Percentiles rank a stretch among this genome's conserved stretches.
These are phyloP conservation scores for Calonectria henricotiae DNA, from an alignment of 2,329 filamentous ascomycete species.

Conservation along the genomic window DNA sequence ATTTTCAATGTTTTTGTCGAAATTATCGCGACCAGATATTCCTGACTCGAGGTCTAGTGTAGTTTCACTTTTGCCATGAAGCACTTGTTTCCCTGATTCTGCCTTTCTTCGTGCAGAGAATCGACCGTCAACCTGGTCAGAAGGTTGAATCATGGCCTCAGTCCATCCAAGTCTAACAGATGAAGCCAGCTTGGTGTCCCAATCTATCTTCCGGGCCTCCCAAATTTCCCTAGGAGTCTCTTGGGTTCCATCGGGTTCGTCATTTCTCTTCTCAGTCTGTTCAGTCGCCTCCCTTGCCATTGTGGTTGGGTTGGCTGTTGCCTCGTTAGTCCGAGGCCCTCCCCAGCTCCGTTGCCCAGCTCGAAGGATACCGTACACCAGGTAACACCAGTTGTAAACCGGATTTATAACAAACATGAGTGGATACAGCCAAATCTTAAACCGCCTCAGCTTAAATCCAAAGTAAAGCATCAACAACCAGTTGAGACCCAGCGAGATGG, in stretches of 20 bases:
- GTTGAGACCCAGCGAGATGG: slow-evolving; percentile 91
- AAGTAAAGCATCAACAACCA: slow-evolving; percentile 98
- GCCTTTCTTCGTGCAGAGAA: slow-evolving; percentile 82
- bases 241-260: slow-evolving; percentile 91
- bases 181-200: slow-evolving; percentile 51
- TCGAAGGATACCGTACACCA: slow-evolving; percentile 97
- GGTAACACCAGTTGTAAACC: slow-evolving; percentile 98
- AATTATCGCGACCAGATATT: background rate
- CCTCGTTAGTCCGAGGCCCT: slow-evolving; percentile 91
- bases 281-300: slow-evolving; percentile 89
- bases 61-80: slow-evolving; percentile 70
- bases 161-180: slow-evolving; percentile 62
- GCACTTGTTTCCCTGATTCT: slow-evolving; percentile 79
- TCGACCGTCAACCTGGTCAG: slow-evolving; percentile 82
- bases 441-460: slow-evolving; percentile 86
- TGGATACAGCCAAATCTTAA: slow-evolving; percentile 95
- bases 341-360: slow-evolving; percentile 97
- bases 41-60: slow-evolving; percentile 51
- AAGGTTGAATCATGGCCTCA: slow-evolving; percentile 79
- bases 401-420: slow-evolving; percentile 96
- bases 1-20: slow-evolving; percentile 18
- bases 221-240: slow-evolving; percentile 83
- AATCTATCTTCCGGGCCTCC: slow-evolving; percentile 63
- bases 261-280: slow-evolving; percentile 82
- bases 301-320: slow-evolving; percentile 81